Percentiles rank a stretch among this genome's conserved stretches.
Conservation (phyloP, 1,284 basidiomycete genomes). For the Pyrrhoderma lamaoense region DNA sequence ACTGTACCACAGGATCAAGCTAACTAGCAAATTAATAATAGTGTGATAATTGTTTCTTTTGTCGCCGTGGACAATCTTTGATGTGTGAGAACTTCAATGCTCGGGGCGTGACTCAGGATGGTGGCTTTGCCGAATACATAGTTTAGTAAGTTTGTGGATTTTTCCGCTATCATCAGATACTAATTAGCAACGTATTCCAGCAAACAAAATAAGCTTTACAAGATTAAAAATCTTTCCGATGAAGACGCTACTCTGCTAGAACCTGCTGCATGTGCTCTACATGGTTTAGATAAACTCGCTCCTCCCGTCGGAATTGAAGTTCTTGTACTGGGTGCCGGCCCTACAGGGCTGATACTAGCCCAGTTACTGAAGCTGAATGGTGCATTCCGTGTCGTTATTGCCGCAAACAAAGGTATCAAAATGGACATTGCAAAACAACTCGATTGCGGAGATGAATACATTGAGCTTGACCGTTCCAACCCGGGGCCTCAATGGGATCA, state of each 20-base stretch:
- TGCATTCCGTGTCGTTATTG: constrained; percentile 67
- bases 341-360: constrained; percentile 77
- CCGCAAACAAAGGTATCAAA: constrained; percentile 82
- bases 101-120: constrained; percentile 67
- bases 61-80: constrained; percentile 65
- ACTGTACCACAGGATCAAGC: not conserved
- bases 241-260: constrained; percentile 85
- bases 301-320: constrained; percentile 73
- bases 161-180: not conserved
- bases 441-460: constrained; percentile 71
- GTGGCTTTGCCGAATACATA: constrained; percentile 86
- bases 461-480: constrained; percentile 72
- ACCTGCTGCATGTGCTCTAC: constrained; percentile 82
- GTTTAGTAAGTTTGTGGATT: constrained; percentile 47
- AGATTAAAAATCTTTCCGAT: constrained; percentile 78
- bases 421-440: constrained; percentile 74
- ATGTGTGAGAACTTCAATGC: constrained; percentile 76
- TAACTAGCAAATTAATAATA: constrained; percentile 23
- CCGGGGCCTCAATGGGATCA: constrained; percentile 75
- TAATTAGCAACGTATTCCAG: constrained; percentile 26
- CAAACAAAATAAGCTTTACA: constrained; percentile 67
- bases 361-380: constrained; percentile 83
- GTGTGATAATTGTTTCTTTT: constrained; percentile 81
- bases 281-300: constrained; percentile 79
- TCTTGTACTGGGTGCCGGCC: constrained; percentile 72